Base-by-base conservation (phyloP, 768 basidiomycete species). In the Tephrocybe sp. region DNA sequence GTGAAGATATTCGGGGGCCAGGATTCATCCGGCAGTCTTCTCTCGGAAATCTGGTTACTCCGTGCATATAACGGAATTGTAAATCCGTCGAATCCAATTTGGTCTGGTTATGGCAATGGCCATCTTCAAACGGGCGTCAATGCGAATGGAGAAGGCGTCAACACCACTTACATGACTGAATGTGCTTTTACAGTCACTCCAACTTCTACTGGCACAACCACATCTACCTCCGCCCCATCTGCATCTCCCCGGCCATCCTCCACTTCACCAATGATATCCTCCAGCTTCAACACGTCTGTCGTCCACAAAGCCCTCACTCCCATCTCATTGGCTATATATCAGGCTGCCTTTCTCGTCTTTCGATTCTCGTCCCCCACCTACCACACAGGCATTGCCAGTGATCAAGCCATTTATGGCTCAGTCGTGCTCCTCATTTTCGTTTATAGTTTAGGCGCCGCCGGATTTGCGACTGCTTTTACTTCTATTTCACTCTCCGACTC, bases 11-110 rank as follows among this genome's bases (percentile, higher is more conserved):
- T 89, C 56, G 90, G 90, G 31, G 90, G 90, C 35, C 77, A 78
- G 57, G 87, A 89, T 62, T 70, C 73, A 39, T 63, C 70, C 49
- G 89, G 89, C 12, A 79, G 72, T 20, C 84, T 87, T 61, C 72
- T 90, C 3, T 77, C 82, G 35, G 90, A 92, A 49, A 61, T 92
- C 10, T 92, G 90, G 90, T 64, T 92, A 7, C 72, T 92, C 53
- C 74, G 90, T 47, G 79, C 87, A 4, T 92, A 91, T 65, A 74
- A 76, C 53, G 84, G 74, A n/a, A 65, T 75, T 30, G 61, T 88
- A 49, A 77, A 77, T n/a, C 56, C 76, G n/a, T 76, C 82, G 1
- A 72, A 74, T 44, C 66, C 75, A 49, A 68, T 66, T 6, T 89
- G 86, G 87, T 62, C 75, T 30, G 84, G 85, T 12, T 90, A 76